A percentile compares a stretch with the other conserved stretches of the same genome.
Conservation (phyloP, 805 yeast species). For the Saturnispora saitoi region DNA sequence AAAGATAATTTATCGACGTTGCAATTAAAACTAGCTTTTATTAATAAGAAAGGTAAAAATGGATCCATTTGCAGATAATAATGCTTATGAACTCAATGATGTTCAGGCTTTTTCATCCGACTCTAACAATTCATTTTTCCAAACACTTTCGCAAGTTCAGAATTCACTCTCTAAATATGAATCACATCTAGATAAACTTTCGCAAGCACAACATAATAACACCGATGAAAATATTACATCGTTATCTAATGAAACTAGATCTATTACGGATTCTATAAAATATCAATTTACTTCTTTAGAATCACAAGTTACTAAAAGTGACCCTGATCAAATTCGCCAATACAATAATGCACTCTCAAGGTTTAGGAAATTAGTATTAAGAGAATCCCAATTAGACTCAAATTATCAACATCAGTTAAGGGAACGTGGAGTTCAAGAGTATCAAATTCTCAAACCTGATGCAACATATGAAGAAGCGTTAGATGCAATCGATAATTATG, state of each 20-base stretch:
- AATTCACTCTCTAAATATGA: constrained; percentile 4
- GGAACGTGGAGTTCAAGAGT: constrained; percentile 68
- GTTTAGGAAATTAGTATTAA: constrained; percentile 70
- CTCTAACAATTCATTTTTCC: neutral
- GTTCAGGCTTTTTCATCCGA: neutral
- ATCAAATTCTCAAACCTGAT: constrained; percentile 70
- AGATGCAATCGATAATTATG: constrained; percentile 72
- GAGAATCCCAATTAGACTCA: constrained; percentile 73
- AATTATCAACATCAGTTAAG: constrained; percentile 55
- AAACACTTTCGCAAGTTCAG: constrained; percentile 3
- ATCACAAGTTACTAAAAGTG: constrained; percentile 46
- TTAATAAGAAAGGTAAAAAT: neutral
- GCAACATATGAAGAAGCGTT: constrained; percentile 74
- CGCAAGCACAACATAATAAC: constrained; percentile 5
- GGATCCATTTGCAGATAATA: constrained; percentile 9
- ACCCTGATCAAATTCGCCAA: constrained; percentile 72
- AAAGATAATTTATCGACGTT: neutral
- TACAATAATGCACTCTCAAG: constrained; percentile 71
- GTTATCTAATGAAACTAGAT: constrained; percentile 7
- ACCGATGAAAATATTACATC: neutral
- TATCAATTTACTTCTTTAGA: constrained; percentile 64
- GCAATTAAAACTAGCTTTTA: neutral
- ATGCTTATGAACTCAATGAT: neutral
- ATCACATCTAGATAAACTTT: constrained; percentile 2
- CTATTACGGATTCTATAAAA: constrained; percentile 36